phyloP scores from a whole-genome alignment of 208 protist species.

The Crithidia sp. region DNA sequence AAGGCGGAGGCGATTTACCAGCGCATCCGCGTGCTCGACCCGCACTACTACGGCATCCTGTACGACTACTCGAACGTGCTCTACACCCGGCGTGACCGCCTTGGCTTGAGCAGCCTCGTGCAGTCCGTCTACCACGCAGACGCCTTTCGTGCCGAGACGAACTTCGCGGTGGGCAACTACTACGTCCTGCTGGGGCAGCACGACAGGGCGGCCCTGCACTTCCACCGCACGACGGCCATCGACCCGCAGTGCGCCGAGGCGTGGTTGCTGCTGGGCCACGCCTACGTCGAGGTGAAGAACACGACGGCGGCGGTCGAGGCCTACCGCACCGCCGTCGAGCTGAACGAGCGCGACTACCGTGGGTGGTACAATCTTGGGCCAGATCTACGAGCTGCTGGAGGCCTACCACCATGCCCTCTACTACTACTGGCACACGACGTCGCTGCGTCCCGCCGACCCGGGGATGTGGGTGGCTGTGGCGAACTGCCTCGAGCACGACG shows the following conservation, averaged over 20 bases:
- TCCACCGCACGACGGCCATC: slow-evolving; percentile 91
- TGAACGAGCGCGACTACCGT: slow-evolving; percentile 94
- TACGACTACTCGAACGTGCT: slow-evolving; percentile 98
- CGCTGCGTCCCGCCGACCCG: slow-evolving; percentile 93
- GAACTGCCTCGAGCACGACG: slow-evolving; percentile 82
- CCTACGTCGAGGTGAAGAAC: slow-evolving; percentile 97
- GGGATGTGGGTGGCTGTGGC: slow-evolving; percentile 93
- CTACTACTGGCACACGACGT: slow-evolving; percentile 96
- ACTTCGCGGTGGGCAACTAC: slow-evolving; percentile 98
- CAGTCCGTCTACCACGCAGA: slow-evolving; percentile 93
- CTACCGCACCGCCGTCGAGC: slow-evolving; percentile 94
- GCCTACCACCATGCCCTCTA: slow-evolving; percentile 95
- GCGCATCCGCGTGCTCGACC: slow-evolving; percentile 78
- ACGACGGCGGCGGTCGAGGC: slow-evolving; percentile 94
- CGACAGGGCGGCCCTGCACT: slow-evolving; percentile 96
- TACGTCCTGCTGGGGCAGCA: slow-evolving; percentile 95
- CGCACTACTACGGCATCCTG: slow-evolving; percentile 92
- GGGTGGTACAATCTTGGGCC: slow-evolving; percentile 98
- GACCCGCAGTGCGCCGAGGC: slow-evolving; percentile 90
- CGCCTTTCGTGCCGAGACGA: slow-evolving; percentile 96
- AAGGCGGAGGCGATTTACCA: slow-evolving; percentile 89
- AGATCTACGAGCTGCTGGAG: slow-evolving; percentile 97
- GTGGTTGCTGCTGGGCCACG: slow-evolving; percentile 98
- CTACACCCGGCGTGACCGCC: slow-evolving; percentile 93
- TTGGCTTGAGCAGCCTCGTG: slow-evolving; percentile 90